phyloP scores from a whole-genome alignment of 73 alveolate genomes.

The Tetrahymena thermophila region DNA sequence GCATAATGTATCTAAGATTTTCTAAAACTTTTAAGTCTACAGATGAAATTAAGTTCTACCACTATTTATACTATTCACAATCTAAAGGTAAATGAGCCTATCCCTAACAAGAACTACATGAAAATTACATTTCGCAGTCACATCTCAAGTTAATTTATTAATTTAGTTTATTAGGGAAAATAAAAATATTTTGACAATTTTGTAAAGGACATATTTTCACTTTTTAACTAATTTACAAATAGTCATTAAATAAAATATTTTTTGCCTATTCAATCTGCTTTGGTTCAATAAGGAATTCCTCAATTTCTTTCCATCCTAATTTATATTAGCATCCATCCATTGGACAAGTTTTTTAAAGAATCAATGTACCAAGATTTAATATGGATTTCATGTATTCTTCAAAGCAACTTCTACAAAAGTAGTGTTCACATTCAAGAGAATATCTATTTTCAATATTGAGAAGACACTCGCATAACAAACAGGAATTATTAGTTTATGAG shows the following conservation, averaged over 20 bases:
- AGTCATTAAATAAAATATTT: background rate
- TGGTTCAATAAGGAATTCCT: background rate
- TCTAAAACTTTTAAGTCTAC: background rate
- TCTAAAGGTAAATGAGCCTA: background rate
- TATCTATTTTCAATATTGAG: background rate
- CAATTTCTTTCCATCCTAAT: background rate
- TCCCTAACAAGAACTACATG: background rate
- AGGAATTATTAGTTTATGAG: background rate
- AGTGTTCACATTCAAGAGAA: background rate
- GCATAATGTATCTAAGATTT: background rate
- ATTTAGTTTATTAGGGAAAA: background rate
- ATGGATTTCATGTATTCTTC: background rate
- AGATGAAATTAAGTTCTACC: background rate
- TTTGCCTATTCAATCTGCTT: background rate
- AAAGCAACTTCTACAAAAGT: background rate
- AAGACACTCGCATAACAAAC: background rate
- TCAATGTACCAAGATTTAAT: background rate
- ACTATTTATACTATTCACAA: background rate
- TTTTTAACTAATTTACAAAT: background rate
- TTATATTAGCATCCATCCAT: background rate
- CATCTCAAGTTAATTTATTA: background rate
- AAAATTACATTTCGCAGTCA: background rate
- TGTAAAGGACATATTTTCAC: background rate
- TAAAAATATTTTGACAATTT: background rate
- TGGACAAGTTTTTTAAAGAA: background rate